A percentile compares a stretch with the other conserved stretches of the same genome.
Conservation (phyloP, 2,329 filamentous ascomycete species). For the Trichoderma asperellum region DNA sequence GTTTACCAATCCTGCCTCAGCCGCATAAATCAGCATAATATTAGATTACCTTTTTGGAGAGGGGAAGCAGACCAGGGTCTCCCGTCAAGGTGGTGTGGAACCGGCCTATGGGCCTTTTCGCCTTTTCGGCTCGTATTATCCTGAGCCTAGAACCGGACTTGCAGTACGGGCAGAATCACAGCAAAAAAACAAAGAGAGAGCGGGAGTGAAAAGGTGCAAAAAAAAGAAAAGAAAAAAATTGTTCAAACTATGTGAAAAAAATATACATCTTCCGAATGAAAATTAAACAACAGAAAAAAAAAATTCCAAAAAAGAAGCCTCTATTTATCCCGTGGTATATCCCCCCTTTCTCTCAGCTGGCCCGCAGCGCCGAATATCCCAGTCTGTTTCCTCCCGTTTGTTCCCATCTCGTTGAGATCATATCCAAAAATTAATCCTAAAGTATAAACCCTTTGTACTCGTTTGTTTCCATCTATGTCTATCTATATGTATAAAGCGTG, state of each 20-base stretch:
- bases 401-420: conserved; percentile 21
- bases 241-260: background rate
- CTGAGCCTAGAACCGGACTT: background rate
- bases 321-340: conserved; percentile 27
- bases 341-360: conserved; percentile 18
- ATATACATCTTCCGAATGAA: background rate
- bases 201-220: background rate
- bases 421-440: conserved; percentile 20
- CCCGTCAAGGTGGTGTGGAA: conserved; percentile 16
- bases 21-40: conserved; percentile 22
- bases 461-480: conserved; percentile 25
- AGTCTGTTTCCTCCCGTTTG: conserved; percentile 10
- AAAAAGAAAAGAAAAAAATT: background rate
- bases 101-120: background rate
- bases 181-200: background rate
- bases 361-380: conserved; percentile 18
- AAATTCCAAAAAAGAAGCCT: background rate
- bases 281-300: background rate
- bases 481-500: conserved; percentile 27
- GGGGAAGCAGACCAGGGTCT: conserved; percentile 3
- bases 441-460: conserved; percentile 7
- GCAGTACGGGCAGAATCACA: background rate
- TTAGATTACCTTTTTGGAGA: conserved; percentile 17
- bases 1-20: conserved; percentile 1
- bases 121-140: background rate